Base-by-base conservation (phyloP, 176 grass and related monocot genomes). In the Rhynchospora tenuis region DNA sequence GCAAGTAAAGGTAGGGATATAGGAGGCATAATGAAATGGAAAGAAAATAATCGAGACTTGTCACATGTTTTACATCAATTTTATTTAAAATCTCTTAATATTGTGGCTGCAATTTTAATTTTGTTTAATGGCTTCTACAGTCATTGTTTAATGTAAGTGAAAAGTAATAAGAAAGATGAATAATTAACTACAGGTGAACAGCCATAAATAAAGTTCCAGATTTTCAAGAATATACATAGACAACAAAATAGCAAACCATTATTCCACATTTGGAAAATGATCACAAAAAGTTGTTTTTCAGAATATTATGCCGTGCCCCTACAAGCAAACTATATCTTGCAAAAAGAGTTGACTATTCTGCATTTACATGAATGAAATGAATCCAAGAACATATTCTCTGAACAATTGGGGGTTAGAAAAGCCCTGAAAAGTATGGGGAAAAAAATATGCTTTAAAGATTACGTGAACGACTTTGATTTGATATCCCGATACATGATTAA, bases 361-460 rank as follows among this genome's bases (percentile, higher is more conserved):
- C 43, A 66, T 52, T 24, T 82, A 5, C 17, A 82, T 27, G 2
- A 82, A 82, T 64, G 59, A 45, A 59, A 60, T 51, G 57, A 82
- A 65, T 50, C 9, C 59, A 67, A 82, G 80, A 82, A 67, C 80
- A 52, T 67, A 67, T 82, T 64, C 80, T 66, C 38, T 67, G 22
- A 47, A 82, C 58, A 82, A 82, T 67, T 82, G 61, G 60, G 26
- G 61, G 11, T 28, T 22, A 28, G 42, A 54, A 52, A 76, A 27
- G 73, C 10, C 6, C 23, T 20, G 24, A 55, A 55, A 76, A 75
- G 47, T 51, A 8, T 75, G 47, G 8, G 8, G 43, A 48, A 52
- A 52, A 81, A 65, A 82, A 82, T 52, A 82, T 82, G 56, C 80
- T 82, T 31, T 82, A 0, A 17, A 82, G 80, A 82, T 82, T 66